Conservation (phyloP, 495 filamentous ascomycete species). For the Aspergillus homomorphus region DNA sequence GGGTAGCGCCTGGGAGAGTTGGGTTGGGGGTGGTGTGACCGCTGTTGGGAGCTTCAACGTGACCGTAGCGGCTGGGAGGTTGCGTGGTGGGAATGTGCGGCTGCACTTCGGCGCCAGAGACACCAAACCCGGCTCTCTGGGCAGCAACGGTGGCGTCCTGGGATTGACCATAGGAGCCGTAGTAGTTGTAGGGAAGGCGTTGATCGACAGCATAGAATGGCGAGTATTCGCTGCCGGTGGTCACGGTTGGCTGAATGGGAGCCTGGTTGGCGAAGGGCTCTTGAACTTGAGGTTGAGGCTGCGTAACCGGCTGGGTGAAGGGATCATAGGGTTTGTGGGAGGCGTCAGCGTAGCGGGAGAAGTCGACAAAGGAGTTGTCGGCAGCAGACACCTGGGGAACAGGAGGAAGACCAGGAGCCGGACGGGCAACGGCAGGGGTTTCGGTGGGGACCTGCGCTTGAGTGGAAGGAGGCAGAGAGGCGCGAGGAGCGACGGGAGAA, state of each 20-base stretch:
- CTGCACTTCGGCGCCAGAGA: conserved; percentile 65
- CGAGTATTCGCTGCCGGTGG: conserved; percentile 76
- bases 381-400: conserved; percentile 54
- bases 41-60: conserved; percentile 73
- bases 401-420: conserved; percentile 65
- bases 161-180: conserved; percentile 71
- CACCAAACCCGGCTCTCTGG: conserved; percentile 70
- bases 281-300: conserved; percentile 57
- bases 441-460: conserved; percentile 51
- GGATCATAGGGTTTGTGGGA: conserved; percentile 87
- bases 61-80: conserved; percentile 64
- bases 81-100: conserved; percentile 73
- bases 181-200: conserved; percentile 77
- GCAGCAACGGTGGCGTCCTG: conserved; percentile 70
- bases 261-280: conserved; percentile 58
- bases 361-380: conserved; percentile 52
- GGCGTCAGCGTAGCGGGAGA: conserved; percentile 68
- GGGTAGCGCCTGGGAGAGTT: conserved; percentile 64
- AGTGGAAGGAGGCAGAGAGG: conserved; percentile 78
- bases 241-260: conserved; percentile 45
- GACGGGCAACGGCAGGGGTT: conserved; percentile 60
- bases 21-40: conserved; percentile 89
- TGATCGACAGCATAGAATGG: conserved; percentile 85
- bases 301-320: conserved; percentile 74
- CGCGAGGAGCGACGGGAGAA: conserved; percentile 87